phyloP scores from a whole-genome alignment of 768 basidiomycete species.

The Mycena kentingensis region DNA sequence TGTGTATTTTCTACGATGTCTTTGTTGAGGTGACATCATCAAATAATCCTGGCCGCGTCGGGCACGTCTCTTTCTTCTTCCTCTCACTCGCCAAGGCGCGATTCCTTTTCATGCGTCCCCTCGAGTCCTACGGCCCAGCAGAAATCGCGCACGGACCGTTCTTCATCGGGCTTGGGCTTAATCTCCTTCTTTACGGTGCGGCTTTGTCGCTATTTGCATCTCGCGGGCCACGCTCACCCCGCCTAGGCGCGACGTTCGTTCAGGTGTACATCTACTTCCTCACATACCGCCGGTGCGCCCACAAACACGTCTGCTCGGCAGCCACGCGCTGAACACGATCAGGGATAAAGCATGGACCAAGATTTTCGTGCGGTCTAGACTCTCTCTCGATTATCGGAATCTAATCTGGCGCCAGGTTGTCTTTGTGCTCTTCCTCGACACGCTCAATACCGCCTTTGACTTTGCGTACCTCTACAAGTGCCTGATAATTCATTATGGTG shows the following conservation, averaged over 20 bases:
- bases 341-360: slow-evolving; percentile 16
- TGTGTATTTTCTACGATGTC: no score
- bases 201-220: neutral
- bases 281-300: slow-evolving; percentile 34
- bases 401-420: neutral
- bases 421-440: slow-evolving; percentile 37
- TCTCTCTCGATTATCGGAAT: slow-evolving; percentile 25
- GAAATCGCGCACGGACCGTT: slow-evolving; percentile 34
- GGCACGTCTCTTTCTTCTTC: neutral
- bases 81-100: neutral
- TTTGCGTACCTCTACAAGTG: slow-evolving; percentile 38
- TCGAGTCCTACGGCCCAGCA: slow-evolving; percentile 9
- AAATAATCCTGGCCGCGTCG: no score
- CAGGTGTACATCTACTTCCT: slow-evolving; percentile 41
- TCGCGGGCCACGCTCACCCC: neutral
- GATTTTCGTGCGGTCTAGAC: slow-evolving; percentile 35
- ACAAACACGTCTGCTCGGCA: slow-evolving; percentile 1
- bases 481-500: slow-evolving; percentile 40
- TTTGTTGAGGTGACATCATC: no score
- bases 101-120: neutral
- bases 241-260: slow-evolving; percentile 27
- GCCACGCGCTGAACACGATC: slow-evolving; percentile 6
- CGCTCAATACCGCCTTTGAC: slow-evolving; percentile 39
- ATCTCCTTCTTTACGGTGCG: slow-evolving; percentile 36
- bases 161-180: slow-evolving; percentile 37